Conservation (phyloP, 2,329 filamentous ascomycete genomes). For the Botrytis tulipae region DNA sequence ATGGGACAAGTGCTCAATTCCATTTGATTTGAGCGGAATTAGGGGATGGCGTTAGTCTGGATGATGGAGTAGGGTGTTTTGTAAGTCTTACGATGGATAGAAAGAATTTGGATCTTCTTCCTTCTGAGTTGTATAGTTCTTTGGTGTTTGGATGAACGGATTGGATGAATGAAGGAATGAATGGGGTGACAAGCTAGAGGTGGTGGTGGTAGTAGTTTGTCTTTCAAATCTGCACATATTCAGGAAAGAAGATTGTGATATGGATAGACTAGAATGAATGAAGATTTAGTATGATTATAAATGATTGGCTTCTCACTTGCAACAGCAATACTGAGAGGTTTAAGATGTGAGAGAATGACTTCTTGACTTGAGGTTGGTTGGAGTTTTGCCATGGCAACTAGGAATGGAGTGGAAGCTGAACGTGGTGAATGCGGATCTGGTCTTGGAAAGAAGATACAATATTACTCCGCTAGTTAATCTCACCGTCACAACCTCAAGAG, state of each 20-base stretch:
- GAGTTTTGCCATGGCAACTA: background rate
- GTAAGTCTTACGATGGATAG: constrained; percentile 13
- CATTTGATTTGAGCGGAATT: background rate
- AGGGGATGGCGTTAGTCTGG: constrained; percentile 14
- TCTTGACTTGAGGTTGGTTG: background rate
- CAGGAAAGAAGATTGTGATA: background rate
- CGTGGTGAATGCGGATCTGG: background rate
- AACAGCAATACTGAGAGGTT: background rate
- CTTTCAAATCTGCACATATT: background rate
- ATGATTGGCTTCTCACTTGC: background rate
- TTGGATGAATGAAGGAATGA: constrained; percentile 6
- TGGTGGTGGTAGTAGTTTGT: background rate
- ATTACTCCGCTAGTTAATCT: background rate
- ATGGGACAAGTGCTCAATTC: constrained; percentile 14
- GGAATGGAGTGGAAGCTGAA: background rate
- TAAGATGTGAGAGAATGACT: background rate
- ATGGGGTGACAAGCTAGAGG: background rate
- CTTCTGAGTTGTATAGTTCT: constrained; percentile 19
- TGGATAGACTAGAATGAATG: constrained; percentile 1
- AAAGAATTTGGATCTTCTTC: background rate
- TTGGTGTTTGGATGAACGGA: constrained; percentile 8
- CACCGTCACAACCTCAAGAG: background rate
- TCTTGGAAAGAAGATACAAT: background rate
- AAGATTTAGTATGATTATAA: background rate
- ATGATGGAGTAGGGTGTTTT: constrained; percentile 5